phyloP scores from a whole-genome alignment of 257 asterid genomes.

The Mitragyna speciosa region DNA sequence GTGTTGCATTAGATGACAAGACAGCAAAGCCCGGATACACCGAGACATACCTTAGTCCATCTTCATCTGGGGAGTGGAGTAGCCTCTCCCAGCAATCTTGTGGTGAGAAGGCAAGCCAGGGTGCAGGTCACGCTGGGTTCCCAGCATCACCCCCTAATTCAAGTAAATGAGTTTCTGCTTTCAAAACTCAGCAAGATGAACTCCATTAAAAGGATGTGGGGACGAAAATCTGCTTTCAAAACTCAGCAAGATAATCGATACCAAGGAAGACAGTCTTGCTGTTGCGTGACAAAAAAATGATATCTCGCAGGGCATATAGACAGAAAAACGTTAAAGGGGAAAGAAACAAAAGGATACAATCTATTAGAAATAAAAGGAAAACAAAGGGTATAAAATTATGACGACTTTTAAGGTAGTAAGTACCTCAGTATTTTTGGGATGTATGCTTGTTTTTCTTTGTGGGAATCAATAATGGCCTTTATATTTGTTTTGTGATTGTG shows the following conservation, averaged over 20 bases:
- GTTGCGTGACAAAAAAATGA: conserved; percentile 25
- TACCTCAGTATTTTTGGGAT: conserved; percentile 26
- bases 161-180: conserved; percentile 19
- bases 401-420: conserved; percentile 16
- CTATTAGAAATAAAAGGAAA: conserved; percentile 12
- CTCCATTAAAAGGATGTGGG: background rate
- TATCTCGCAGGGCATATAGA: conserved; percentile 26
- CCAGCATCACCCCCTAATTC: conserved; percentile 18
- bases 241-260: background rate
- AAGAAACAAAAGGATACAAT: conserved; percentile 17
- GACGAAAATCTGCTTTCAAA: background rate
- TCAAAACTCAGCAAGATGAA: background rate
- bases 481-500: conserved; percentile 6
- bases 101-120: conserved; percentile 24
- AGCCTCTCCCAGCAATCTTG: conserved; percentile 27
- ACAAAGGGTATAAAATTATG: conserved; percentile 8
- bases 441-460: conserved; percentile 21
- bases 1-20: conserved; percentile 44
- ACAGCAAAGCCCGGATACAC: conserved; percentile 23
- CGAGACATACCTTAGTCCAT: conserved; percentile 29
- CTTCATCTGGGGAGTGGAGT: conserved; percentile 38
- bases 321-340: conserved; percentile 7
- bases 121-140: conserved; percentile 17
- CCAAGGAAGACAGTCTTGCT: conserved; percentile 11
- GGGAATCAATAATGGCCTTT: conserved; percentile 12